These are phyloP conservation scores for Rutstroemia sp. DNA, from an alignment of 2,329 filamentous ascomycete genomes.

Conservation along the genomic window DNA sequence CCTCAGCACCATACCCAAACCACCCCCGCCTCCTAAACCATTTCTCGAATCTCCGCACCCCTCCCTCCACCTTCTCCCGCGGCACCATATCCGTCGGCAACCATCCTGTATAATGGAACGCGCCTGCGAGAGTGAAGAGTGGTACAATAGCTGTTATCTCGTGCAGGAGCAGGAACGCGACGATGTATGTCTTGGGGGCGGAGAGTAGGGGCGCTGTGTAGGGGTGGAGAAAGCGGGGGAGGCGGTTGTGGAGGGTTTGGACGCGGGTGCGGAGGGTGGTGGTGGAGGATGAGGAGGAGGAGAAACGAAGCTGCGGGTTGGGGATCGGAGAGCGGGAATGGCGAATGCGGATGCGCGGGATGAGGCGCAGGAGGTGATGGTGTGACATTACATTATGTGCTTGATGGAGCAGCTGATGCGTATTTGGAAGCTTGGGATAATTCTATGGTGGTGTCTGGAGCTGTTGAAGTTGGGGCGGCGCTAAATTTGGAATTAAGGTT, in stretches of 20 bases:
- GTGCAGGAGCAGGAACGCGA: conserved; percentile 83
- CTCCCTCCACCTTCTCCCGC: conserved; percentile 13
- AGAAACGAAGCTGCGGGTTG: background rate
- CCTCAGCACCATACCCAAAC: conserved; percentile 51
- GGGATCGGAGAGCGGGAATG: no score
- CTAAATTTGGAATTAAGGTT: no score
- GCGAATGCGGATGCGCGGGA: no score
- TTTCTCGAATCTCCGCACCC: conserved; percentile 65
- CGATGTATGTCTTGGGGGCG: conserved; percentile 75
- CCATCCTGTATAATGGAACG: conserved; percentile 76
- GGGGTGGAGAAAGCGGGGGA: conserved; percentile 57
- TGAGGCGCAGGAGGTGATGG: background rate
- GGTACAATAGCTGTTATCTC: conserved; percentile 85
- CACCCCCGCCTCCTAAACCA: conserved; percentile 77
- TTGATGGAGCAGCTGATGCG: no score
- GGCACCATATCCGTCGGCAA: conserved; percentile 42
- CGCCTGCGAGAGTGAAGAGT: conserved; percentile 62
- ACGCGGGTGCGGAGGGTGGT: background rate
- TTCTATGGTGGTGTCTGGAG: no score
- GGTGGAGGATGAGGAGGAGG: background rate
- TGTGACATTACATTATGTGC: background rate
- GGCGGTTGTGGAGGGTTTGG: conserved; percentile 9
- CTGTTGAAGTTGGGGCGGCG: no score
- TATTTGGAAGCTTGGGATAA: no score
- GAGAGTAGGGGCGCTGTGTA: conserved; percentile 64